A percentile compares a stretch with the other conserved stretches of the same genome.
Evolutionary conservation across 257 asterid species (phyloP).

Genomic region (Anisodus tanguticus): DNA sequence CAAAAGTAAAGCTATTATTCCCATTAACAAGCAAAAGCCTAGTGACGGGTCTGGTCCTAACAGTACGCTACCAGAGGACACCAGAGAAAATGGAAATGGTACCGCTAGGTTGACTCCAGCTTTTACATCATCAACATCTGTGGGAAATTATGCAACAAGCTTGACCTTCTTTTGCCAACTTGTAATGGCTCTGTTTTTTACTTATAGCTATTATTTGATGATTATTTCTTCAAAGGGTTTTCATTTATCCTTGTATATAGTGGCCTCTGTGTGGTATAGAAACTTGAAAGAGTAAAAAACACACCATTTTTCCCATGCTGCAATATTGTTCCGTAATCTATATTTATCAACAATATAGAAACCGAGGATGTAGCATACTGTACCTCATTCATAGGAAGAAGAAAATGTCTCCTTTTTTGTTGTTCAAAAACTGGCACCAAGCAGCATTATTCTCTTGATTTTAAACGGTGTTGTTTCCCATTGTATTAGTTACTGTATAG

Average conservation of each 20-base stretch:
- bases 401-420: too few species aligned
- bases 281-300: neutral
- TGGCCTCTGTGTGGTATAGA: neutral
- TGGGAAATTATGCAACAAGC: slow-evolving; percentile 47
- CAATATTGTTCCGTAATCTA: neutral
- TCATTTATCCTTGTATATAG: neutral
- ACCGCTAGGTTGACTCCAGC: slow-evolving; percentile 40
- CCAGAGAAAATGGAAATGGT: slow-evolving; percentile 42
- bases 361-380: neutral
- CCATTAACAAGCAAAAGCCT: slow-evolving; percentile 47
- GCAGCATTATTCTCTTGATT: too few species aligned
- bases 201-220: slow-evolving; percentile 44
- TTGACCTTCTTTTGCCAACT: slow-evolving; percentile 38
- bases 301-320: slow-evolving; percentile 1
- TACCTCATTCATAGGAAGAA: too few species aligned
- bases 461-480: neutral
- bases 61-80: slow-evolving; percentile 61
- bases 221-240: slow-evolving; percentile 49
- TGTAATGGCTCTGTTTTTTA: slow-evolving; percentile 42
- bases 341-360: neutral
- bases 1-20: slow-evolving; percentile 51
- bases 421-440: too few species aligned
- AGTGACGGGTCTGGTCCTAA: slow-evolving; percentile 66
- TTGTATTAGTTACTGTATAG: neutral
- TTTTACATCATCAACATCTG: slow-evolving; percentile 36